Evolutionary conservation across 2,329 filamentous ascomycete species (phyloP), one percentile per base, ranked within the genome.

Genomic region (Cryphonectria nitschkei): DNA sequence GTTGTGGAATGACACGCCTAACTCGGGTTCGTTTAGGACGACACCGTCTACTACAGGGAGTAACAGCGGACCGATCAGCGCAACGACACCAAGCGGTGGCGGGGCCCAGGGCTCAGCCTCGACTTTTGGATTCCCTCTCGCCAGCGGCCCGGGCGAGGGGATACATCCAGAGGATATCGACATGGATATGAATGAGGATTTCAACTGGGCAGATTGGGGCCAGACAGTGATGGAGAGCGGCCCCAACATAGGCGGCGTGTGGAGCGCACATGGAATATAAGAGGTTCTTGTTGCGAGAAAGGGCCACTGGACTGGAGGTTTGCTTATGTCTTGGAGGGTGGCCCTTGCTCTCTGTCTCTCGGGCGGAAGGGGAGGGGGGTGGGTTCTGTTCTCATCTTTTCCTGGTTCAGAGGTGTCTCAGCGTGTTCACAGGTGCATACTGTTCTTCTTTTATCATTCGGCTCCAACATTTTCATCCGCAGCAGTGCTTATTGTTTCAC

Each of bases 1-100:
- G 74, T 81, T 88, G 74, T 89, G 88, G 62, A 84, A 85, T 1
- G 81, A 80, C 16, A 81, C 81, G 72, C 26, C 50, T 5, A 65
- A 72, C 32, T 66, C 70, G 54, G 60, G 56, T 16, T 11, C 61
- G 1, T 66, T 68, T 19, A 63, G 68, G 29, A 37, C 70, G 11
- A 58, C 67, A 14, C 60, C 41, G 19, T 13, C 50, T 9, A 41
- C 41, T 54, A 50, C n/a, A 14, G 66, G 46, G 16, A 60, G 65
- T 32, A 64, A 50, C 54, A 62, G 58, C 32, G 46, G 32, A 13
- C 56, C 71, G 13, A 54, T 72, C 54, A 68, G 62, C 54, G 54
- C 69, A 3, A 67, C 37, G 13, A 46, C 58, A 29, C 62, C 68
- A 6, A 14, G 14, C 61, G 39, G 61, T 6, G 61, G 39, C 14